These are phyloP conservation scores for Cladorrhinum sp. DNA, from an alignment of 2,329 filamentous ascomycete species.

Conservation along the genomic window DNA sequence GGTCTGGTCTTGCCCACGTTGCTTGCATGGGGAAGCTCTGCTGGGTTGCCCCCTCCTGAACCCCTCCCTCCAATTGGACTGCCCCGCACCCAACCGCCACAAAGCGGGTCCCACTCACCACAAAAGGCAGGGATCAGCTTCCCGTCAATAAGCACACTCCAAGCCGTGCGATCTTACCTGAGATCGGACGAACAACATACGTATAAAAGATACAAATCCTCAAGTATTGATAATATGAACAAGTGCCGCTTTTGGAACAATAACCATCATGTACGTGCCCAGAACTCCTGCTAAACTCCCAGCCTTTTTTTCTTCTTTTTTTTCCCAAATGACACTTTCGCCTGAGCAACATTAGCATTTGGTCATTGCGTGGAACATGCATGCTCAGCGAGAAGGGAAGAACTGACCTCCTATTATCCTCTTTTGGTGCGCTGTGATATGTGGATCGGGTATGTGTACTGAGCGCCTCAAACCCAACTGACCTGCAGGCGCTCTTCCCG, in stretches of 20 bases:
- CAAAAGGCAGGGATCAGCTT: background rate
- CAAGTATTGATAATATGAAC: too few relatives aligned
- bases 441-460: too few relatives aligned
- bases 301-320: background rate
- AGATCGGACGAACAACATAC: background rate
- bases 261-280: background rate
- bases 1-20: conserved; percentile 6
- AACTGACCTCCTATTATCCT: background rate
- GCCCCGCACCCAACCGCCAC: background rate
- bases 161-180: background rate
- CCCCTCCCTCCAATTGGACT: background rate
- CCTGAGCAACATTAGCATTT: background rate
- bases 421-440: background rate
- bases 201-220: too few relatives aligned
- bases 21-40: conserved; percentile 6
- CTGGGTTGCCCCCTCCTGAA: background rate
- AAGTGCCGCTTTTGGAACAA: background rate
- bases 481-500: background rate
- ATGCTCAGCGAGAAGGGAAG: too few relatives aligned
- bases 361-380: background rate
- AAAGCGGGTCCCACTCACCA: background rate
- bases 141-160: background rate
- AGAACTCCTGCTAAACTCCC: background rate
- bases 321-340: background rate
- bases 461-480: too few relatives aligned